These are phyloP conservation scores for Fusarium solani-melongenae DNA, from an alignment of 2,329 filamentous ascomycete species.

Conservation along the genomic window DNA sequence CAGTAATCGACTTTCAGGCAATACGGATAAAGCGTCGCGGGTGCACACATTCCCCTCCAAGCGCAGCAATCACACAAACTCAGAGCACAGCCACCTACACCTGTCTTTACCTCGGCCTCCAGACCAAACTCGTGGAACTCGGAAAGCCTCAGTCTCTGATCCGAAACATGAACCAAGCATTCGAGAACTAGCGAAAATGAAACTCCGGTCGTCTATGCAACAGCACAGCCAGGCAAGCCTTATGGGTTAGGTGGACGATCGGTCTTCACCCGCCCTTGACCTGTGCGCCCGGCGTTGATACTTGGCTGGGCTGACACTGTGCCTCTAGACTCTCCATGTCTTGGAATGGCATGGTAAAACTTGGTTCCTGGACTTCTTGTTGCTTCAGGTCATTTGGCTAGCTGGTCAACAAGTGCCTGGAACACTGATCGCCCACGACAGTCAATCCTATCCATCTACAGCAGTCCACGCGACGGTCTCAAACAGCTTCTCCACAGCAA, in stretches of 20 bases:
- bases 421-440: background rate
- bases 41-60: background rate
- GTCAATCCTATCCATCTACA: background rate
- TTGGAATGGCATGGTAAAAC: background rate
- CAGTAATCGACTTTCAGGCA: background rate
- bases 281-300: background rate
- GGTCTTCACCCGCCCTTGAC: background rate
- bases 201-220: background rate
- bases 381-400: slow-evolving; percentile 4
- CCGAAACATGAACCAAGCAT: background rate
- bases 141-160: background rate
- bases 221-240: background rate
- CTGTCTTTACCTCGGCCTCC: background rate
- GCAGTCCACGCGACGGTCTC: slow-evolving; percentile 25
- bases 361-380: background rate
- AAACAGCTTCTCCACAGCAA: slow-evolving; percentile 34
- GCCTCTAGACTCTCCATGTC: background rate
- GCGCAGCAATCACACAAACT: background rate
- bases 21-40: slow-evolving; percentile 11
- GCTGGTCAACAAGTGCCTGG: slow-evolving; percentile 5
- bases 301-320: background rate
- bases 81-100: background rate
- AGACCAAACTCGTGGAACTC: background rate
- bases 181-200: background rate
- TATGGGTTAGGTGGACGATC: background rate